Evolutionary conservation across 805 yeast species (phyloP), one percentile per base, ranked within the genome.

Genomic region (Candida sakaeoensis): DNA sequence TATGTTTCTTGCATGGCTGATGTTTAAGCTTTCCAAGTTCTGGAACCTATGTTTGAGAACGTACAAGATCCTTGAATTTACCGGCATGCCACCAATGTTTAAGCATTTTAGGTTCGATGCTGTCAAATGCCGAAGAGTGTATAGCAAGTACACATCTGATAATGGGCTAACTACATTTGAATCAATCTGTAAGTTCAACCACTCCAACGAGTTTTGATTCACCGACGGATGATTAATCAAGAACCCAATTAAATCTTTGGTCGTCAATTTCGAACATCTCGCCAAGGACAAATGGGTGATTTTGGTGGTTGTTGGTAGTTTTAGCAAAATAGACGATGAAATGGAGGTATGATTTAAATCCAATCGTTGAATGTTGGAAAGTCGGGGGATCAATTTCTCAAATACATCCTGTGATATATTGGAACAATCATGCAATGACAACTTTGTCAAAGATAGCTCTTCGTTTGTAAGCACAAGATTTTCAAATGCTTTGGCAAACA

Each of bases 371-470:
- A 89, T 61, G 43, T 70, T 65, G 18, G 68, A 63, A 33, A 82
- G 63, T 36, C 71, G 74, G 2, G 85, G 82, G 21, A 90, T 63
- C 9, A 85, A 55, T 38, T 70, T 72, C 18, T 68, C 68, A 41
- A 85, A 75, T 0, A 73, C 72, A n/a, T 68, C 69, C 5, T 76
- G 60, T 3, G 86, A 73, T 27, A 89, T 65, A 47, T 85, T 87
- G 2, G 93, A 81, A 58, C 97, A 90, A 53, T 88, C 96, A 61
- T 89, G 95, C 53, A 90, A 77, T 0, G 95, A 86, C 8, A 90
- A 51, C 43, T 76, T 68, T 51, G 74, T 58, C 29, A 57, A 40
- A 15, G 48, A 41, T 25, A 50, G 40, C 13, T 41, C 32, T 42
- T 43, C 53, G 15, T 36, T 38, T 37, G 17, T 41, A 31, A 70